phyloP scores from a whole-genome alignment of 2,329 filamentous ascomycete genomes.

The Epicoccum nigrum region DNA sequence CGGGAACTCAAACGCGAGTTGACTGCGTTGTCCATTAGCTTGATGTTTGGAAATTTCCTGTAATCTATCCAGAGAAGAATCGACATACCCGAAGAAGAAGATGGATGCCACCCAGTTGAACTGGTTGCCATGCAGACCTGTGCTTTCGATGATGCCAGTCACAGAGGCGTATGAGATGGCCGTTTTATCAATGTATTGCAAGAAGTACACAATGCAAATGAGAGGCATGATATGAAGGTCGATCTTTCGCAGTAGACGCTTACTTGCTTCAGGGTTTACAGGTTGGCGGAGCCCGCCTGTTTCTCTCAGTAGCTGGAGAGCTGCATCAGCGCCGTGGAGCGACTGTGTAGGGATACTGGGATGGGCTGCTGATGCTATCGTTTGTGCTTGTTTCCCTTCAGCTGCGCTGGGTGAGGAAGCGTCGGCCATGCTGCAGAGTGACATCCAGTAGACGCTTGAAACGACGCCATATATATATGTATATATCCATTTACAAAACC shows the following conservation, averaged over 20 bases:
- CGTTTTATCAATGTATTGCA: slow-evolving; percentile 65
- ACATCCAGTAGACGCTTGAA: too few species aligned
- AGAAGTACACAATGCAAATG: slow-evolving; percentile 56
- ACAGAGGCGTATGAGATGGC: slow-evolving; percentile 61
- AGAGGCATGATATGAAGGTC: slow-evolving; percentile 60
- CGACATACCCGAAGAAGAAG: slow-evolving; percentile 59
- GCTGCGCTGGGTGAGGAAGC: not conserved
- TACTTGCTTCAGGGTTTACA: slow-evolving; percentile 12
- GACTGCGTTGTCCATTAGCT: slow-evolving; percentile 28
- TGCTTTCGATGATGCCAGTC: slow-evolving; percentile 60
- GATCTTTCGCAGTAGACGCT: slow-evolving; percentile 48
- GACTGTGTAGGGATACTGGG: not conserved
- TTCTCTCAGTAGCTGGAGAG: slow-evolving; percentile 16
- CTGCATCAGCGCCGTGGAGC: slow-evolving; percentile 17
- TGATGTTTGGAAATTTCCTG: not conserved
- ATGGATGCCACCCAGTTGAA: slow-evolving; percentile 64
- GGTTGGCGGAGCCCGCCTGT: slow-evolving; percentile 10
- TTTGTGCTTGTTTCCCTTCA: not conserved
- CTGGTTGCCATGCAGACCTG: slow-evolving; percentile 54
- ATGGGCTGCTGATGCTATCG: not conserved
- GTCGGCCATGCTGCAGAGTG: not conserved
- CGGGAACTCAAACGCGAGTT: slow-evolving; percentile 15
- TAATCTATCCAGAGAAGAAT: slow-evolving; percentile 57
- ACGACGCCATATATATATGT: not conserved
- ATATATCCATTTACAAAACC: not conserved